These are phyloP conservation scores for Bipolaris bicolor DNA, from an alignment of 2,329 filamentous ascomycete species.

Conservation along the genomic window DNA sequence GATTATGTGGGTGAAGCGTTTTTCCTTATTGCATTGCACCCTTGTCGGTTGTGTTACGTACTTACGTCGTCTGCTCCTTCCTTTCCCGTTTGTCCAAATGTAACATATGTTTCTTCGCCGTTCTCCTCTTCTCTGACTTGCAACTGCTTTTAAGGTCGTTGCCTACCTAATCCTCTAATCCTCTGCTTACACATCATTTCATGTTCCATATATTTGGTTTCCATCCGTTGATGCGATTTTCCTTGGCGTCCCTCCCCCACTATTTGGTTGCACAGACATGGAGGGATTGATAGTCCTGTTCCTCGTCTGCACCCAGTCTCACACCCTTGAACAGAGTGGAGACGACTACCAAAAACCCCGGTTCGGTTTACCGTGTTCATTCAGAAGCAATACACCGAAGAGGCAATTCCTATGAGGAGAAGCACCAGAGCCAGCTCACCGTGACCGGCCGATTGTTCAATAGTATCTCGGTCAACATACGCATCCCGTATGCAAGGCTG, in stretches of 20 bases:
- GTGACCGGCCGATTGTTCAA: not conserved
- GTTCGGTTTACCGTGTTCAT: not conserved
- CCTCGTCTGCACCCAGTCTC: slow-evolving; percentile 1
- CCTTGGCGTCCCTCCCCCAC: not conserved
- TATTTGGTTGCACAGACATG: slow-evolving; percentile 6
- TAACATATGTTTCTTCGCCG: slow-evolving; percentile 16
- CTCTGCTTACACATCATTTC: not conserved
- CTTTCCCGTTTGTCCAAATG: slow-evolving; percentile 11
- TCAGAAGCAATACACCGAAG: not conserved
- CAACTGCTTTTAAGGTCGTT: not conserved
- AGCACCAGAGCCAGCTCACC: slow-evolving; percentile 7
- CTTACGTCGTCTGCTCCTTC: not conserved
- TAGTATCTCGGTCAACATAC: not conserved
- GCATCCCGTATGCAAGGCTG: not conserved
- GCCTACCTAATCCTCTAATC: not conserved
- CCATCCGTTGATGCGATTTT: not conserved
- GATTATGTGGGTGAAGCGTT: slow-evolving; percentile 8
- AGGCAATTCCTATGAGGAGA: slow-evolving; percentile 3
- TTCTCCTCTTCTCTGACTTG: not conserved
- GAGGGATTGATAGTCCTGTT: slow-evolving; percentile 1
- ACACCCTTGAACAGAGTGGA: slow-evolving; percentile 1
- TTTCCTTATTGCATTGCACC: slow-evolving; percentile 7
- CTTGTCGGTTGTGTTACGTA: slow-evolving; percentile 4
- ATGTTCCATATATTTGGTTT: not conserved
- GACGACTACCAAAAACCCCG: not conserved